phyloP scores from a whole-genome alignment of 805 yeast genomes.

The Ogataea zsoltii region DNA sequence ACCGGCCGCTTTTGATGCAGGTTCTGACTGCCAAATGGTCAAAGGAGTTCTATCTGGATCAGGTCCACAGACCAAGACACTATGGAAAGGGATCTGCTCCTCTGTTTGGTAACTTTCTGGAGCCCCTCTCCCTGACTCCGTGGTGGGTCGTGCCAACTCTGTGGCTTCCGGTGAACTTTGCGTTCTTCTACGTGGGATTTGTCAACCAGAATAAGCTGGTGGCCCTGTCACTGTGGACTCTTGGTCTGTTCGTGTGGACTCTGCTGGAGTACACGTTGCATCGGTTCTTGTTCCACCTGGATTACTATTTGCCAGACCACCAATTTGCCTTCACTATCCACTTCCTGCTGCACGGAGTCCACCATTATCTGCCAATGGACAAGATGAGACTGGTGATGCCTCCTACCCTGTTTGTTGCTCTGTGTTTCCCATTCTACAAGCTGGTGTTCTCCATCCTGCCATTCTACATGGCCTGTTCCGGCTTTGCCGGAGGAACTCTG shows the following conservation, averaged over 20 bases:
- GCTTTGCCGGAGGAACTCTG: slow-evolving; percentile 93
- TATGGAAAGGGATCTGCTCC: slow-evolving; percentile 98
- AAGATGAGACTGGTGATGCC: slow-evolving; percentile 92
- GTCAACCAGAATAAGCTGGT: slow-evolving; percentile 44
- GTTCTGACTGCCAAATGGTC: slow-evolving; percentile 73
- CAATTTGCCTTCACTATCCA: slow-evolving; percentile 75
- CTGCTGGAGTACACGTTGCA: slow-evolving; percentile 85
- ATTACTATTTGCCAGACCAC: slow-evolving; percentile 80
- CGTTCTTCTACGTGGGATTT: slow-evolving; percentile 60
- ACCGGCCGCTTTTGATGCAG: slow-evolving; percentile 78
- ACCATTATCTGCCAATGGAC: slow-evolving; percentile 98
- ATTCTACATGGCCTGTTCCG: slow-evolving; percentile 81
- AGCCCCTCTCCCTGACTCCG: slow-evolving; percentile 86
- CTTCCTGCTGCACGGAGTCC: slow-evolving; percentile 92
- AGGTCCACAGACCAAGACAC: slow-evolving; percentile 97
- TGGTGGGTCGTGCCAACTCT: slow-evolving; percentile 90
- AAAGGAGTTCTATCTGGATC: slow-evolving; percentile 90
- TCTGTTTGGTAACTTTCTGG: slow-evolving; percentile 89
- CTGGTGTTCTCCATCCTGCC: slow-evolving; percentile 78
- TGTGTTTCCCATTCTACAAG: slow-evolving; percentile 79
- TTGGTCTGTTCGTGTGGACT: slow-evolving; percentile 95
- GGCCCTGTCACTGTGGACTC: slow-evolving; percentile 58
- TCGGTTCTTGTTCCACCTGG: slow-evolving; percentile 92
- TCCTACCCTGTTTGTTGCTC: slow-evolving; percentile 73
- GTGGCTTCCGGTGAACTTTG: slow-evolving; percentile 84